Base-by-base conservation (phyloP, 73 alveolate species). In the Paramecium pentaurelia region DNA sequence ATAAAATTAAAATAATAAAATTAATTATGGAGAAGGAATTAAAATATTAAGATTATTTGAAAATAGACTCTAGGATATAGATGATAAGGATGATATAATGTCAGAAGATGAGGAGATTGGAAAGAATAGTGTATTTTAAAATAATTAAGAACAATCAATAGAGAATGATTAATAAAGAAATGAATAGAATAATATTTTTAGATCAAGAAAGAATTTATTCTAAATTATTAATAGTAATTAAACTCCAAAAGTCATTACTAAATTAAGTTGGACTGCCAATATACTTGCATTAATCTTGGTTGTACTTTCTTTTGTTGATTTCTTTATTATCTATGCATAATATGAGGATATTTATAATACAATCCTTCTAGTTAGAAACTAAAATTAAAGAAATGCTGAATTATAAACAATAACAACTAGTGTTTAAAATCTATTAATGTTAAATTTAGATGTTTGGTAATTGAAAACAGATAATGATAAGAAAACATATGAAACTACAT, bases 21-120 rank as follows among this genome's bases (percentile, higher is more conserved):
- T 75, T n/a, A 75, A 75, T 38, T 75, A 75, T 75, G 88, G 88
- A 30, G 88, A 75, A 34, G 88, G 88, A 4, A 75, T 75, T 10
- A 75, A 42, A 18, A 75, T 20, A 12, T 38, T 75, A 38, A 30
- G 88, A 75, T 75, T 75, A 18, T 36, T 38, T 42, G 88, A 75
- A 30, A 75, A 75, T 38, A 75, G 88, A 22, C 37, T 75, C 18
- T 42, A 75, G n/a, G 88, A 75, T 38, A 75, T 75, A 38, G 88
- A 75, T 75, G 88, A 75, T 38, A 75, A 60, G 11, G 58, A 38
- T n/a, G 42, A 34, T 1, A 75, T 75, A 10, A 38, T 42, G 58
- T 36, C 58, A 34, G 88, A 75, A 12, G 88, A 75, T 36, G 88
- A 75, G 22, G 68, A 36, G 30, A 38, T 38, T 22, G 58, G 30